Evolutionary conservation across 2,329 filamentous ascomycete genomes (phyloP), one percentile per base, ranked within the genome.

Genomic region (Pezicula neosporulosa): DNA sequence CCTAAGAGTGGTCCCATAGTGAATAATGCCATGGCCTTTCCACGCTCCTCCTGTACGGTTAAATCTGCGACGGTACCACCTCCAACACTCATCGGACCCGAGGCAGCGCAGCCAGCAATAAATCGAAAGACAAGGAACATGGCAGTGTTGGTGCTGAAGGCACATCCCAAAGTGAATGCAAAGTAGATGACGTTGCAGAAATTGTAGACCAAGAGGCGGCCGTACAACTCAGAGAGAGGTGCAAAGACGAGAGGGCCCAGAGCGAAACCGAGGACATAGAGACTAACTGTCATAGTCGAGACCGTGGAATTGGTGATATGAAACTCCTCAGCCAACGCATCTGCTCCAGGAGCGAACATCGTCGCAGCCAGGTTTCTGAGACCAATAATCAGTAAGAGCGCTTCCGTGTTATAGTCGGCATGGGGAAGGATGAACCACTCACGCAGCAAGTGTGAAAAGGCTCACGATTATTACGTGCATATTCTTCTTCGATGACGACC

Each of bases 201-300:
- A 21, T 21, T 21, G 56, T 82, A 70, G 36, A 82, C 62, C n/a
- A 69, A 58, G 3, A 70, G 64, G 2, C 81, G 76, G 24, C 81
- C 81, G 56, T 78, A 82, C 5, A 82, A 64, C 61, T 87, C 82
- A 7, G 76, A 80, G 5, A 85, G 51, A 0, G 83, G 82, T 19
- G 47, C 47, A 13, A 48, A 27, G 19, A 48, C 24, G 21, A 48
- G 47, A 36, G 47, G 47, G 5, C 47, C 47, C 13, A 48, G 36
- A 3, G 36, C 37, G 5, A 48, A 48, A 4, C 47, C 47, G 19
- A 48, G 37, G 18, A 48, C 30, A 18, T 41, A 48, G 35, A 37
- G 12, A 16, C 35, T 37, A 16, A 37, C 35, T 13, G 35, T 37
- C 13, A 37, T 13, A 6, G 35, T 37, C 16, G 13, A 13, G 16